These are phyloP conservation scores for Microcos paniculata DNA, from an alignment of 345 rosid species.

Conservation along the genomic window DNA sequence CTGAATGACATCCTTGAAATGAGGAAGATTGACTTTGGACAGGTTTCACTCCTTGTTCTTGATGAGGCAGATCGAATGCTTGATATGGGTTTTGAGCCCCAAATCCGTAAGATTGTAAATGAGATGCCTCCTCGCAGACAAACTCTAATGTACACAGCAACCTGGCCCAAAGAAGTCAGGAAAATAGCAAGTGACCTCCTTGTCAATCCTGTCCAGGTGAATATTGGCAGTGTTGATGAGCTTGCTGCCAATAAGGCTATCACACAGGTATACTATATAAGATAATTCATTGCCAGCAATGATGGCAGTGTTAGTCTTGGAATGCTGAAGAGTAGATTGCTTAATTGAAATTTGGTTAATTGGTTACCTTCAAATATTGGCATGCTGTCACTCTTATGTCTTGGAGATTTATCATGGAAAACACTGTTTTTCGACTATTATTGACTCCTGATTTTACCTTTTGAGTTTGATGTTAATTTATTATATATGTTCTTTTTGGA, in stretches of 20 bases:
- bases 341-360: not conserved
- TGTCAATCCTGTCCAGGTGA: constrained; percentile 91
- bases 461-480: not conserved
- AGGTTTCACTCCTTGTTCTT: constrained; percentile 89
- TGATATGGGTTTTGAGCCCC: constrained; percentile 99
- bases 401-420: not conserved
- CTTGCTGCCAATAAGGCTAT: constrained; percentile 95
- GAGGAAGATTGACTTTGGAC: constrained; percentile 75
- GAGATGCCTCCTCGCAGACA: constrained; percentile 89
- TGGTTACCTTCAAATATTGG: not conserved
- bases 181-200: constrained; percentile 92
- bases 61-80: constrained; percentile 99
- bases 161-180: constrained; percentile 98
- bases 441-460: not conserved
- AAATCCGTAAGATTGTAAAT: constrained; percentile 93
- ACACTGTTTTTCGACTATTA: not conserved
- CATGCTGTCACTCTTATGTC: not conserved
- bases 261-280: constrained; percentile 63
- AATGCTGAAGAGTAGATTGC: constrained; percentile 1
- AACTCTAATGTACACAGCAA: constrained; percentile 96
- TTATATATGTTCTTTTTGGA: too few relatives aligned
- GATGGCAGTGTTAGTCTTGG: not conserved
- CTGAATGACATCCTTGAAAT: constrained; percentile 91
- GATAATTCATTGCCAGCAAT: constrained; percentile 10
- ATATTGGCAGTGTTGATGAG: constrained; percentile 93